Evolutionary conservation across 495 filamentous ascomycete species (phyloP), one percentile per base, ranked within the genome.

Genomic region (Neurospora sp.): DNA sequence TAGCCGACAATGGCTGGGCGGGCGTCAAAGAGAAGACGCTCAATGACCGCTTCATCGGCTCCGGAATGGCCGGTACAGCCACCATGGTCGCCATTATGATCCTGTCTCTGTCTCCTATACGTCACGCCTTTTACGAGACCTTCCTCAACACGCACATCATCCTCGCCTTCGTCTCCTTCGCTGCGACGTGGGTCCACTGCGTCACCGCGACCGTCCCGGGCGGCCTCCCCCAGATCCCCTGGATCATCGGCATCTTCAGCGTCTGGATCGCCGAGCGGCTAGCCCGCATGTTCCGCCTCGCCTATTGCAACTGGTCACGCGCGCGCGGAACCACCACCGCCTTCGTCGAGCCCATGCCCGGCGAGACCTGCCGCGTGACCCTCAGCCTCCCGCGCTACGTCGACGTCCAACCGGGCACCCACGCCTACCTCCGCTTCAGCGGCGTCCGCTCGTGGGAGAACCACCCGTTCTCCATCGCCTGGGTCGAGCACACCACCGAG

Each of bases 101-200:
- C 59, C 73, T 87, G 31, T 91, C 94, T 38, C 84, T 90, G 14
- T 93, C 93, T 2, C 88, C 92, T 5, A 77, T 99, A 59, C 89
- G 96, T 42, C 95, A 97, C 81, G 94, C 95, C 20, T 97, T 97
- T 82, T 98, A 99, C 81, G 96, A 98, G 82, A 93, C 91, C 0
- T 99, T 98, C 83, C 85, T 98, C 72, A 90, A 92, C 75, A 77
- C 91, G 31, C 96, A 99, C 81, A 92, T 96, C 75, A 83, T 88
- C 35, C 79, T 94, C 16, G 92, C 89, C 16, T 80, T 88, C 20
- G 76, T 91, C 48, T 81, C 86, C 27, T 87, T 94, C 39, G 87
- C 84, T 71, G 86, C 86, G 76, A 88, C 84, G 14, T 97, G 90
- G 87, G 82, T 93, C 44, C 95, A 98, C 83, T 86, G 88, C 78